These are phyloP conservation scores for Cladosporium colombiae DNA, from an alignment of 2,329 filamentous ascomycete species.

Conservation along the genomic window DNA sequence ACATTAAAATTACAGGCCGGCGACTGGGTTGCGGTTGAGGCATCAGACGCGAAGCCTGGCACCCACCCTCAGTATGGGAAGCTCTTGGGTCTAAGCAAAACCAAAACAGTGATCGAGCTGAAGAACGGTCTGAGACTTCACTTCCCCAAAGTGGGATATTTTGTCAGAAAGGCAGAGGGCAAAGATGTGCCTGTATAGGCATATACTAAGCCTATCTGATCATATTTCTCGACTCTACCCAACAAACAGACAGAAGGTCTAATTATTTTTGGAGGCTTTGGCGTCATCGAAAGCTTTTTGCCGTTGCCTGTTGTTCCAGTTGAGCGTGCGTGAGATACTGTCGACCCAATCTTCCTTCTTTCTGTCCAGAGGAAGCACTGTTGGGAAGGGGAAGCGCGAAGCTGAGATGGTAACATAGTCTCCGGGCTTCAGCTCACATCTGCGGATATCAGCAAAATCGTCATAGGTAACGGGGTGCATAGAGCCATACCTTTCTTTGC, in stretches of 20 bases:
- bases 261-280: background rate
- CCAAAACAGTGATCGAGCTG: conserved; percentile 15
- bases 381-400: conserved; percentile 77
- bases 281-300: conserved; percentile 62
- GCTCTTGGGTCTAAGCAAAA: conserved; percentile 21
- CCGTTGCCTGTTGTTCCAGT: conserved; percentile 78
- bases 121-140: conserved; percentile 17
- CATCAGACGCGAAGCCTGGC: conserved; percentile 28
- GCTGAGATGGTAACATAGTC: conserved; percentile 86
- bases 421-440: conserved; percentile 66
- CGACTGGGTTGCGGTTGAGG: conserved; percentile 25
- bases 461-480: too few species aligned
- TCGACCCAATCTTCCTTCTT: conserved; percentile 80
- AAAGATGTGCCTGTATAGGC: background rate
- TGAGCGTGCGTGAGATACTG: conserved; percentile 74
- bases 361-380: conserved; percentile 68
- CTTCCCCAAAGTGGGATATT: conserved; percentile 19
- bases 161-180: background rate
- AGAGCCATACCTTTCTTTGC: conserved; percentile 65
- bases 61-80: conserved; percentile 27
- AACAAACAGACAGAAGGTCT: background rate
- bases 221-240: background rate
- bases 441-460: background rate
- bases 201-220: background rate
- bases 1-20: conserved; percentile 23